These are phyloP conservation scores for Microglena sp. DNA, from an alignment of 139 green algal genomes.

Conservation along the genomic window DNA sequence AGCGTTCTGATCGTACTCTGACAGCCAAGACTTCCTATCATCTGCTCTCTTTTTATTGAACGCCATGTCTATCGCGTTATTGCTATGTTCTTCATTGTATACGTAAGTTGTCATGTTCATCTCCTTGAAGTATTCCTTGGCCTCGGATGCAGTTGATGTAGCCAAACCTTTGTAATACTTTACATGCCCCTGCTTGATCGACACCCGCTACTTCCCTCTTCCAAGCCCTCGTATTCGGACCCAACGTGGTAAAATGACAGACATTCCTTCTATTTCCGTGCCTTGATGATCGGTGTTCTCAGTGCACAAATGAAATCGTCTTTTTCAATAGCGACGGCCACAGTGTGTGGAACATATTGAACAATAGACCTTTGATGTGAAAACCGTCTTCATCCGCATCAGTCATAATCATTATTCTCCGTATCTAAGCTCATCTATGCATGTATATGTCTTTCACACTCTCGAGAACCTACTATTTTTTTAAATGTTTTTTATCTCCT, in stretches of 20 bases:
- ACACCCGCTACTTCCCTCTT: not conserved
- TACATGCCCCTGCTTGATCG: not conserved
- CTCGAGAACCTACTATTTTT: slow-evolving; percentile 51
- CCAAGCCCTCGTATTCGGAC: not conserved
- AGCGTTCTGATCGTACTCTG: not conserved
- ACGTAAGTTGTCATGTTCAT: not conserved
- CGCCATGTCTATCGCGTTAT: slow-evolving; percentile 7
- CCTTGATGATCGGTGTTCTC: slow-evolving; percentile 24
- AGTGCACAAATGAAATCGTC: slow-evolving; percentile 12
- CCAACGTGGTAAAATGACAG: not conserved
- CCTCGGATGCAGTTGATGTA: slow-evolving; percentile 2
- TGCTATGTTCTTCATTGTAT: not conserved
- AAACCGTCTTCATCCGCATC: slow-evolving; percentile 13
- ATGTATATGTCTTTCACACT: slow-evolving; percentile 20
- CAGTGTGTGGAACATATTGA: slow-evolving; percentile 15
- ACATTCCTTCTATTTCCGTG: not conserved
- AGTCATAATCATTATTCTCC: slow-evolving; percentile 16
- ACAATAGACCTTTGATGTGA: slow-evolving; percentile 24
- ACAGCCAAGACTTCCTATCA: slow-evolving; percentile 14
- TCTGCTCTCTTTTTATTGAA: slow-evolving; percentile 18
- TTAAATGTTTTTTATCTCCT: slow-evolving; percentile 53
- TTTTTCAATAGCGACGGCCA: slow-evolving; percentile 14
- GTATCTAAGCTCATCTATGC: slow-evolving; percentile 10
- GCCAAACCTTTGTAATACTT: slow-evolving; percentile 33
- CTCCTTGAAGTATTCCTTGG: slow-evolving; percentile 14